Percentiles rank a stretch among this genome's conserved stretches.
Conservation (phyloP, 2,329 filamentous ascomycete genomes). For the Phyllosticta paracitricarpa region DNA sequence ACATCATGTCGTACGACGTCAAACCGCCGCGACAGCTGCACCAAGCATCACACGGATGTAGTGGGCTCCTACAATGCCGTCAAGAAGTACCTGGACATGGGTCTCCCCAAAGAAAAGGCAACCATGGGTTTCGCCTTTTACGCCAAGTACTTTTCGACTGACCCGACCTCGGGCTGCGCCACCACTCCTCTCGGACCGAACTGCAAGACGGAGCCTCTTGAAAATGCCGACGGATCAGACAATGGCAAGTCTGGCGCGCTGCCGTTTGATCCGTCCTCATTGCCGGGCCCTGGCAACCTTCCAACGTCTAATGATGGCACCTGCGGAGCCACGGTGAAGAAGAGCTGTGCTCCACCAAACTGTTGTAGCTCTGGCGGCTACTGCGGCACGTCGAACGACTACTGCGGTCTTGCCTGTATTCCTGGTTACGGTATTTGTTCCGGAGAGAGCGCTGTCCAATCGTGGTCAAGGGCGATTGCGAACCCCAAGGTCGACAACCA, state of each 20-base stretch:
- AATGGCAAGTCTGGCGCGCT: conserved; percentile 48
- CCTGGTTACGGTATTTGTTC: conserved; percentile 29
- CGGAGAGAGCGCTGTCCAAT: conserved; percentile 31
- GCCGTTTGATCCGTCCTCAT: conserved; percentile 29
- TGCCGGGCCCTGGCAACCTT: not conserved
- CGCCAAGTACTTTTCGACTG: conserved; percentile 55
- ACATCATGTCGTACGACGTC: conserved; percentile 64
- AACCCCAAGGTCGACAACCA: conserved; percentile 47
- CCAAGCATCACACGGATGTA: conserved; percentile 57
- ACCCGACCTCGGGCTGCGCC: conserved; percentile 37
- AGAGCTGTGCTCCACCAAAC: conserved; percentile 17
- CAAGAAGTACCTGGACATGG: conserved; percentile 49
- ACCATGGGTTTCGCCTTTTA: conserved; percentile 62
- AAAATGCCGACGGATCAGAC: conserved; percentile 52
- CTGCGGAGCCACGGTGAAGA: conserved; percentile 21
- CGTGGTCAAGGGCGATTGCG: conserved; percentile 47
- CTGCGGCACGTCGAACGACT: conserved; percentile 20
- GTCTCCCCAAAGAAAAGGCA: conserved; percentile 45
- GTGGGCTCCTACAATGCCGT: conserved; percentile 44
- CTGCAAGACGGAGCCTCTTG: conserved; percentile 49
- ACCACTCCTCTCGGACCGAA: conserved; percentile 37
- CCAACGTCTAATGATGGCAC: conserved; percentile 20
- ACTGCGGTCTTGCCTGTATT: conserved; percentile 24
- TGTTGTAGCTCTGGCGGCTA: conserved; percentile 26
- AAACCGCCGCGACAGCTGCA: conserved; percentile 56